phyloP scores from a whole-genome alignment of 1,284 basidiomycete genomes.

The Ustilago nuda region DNA sequence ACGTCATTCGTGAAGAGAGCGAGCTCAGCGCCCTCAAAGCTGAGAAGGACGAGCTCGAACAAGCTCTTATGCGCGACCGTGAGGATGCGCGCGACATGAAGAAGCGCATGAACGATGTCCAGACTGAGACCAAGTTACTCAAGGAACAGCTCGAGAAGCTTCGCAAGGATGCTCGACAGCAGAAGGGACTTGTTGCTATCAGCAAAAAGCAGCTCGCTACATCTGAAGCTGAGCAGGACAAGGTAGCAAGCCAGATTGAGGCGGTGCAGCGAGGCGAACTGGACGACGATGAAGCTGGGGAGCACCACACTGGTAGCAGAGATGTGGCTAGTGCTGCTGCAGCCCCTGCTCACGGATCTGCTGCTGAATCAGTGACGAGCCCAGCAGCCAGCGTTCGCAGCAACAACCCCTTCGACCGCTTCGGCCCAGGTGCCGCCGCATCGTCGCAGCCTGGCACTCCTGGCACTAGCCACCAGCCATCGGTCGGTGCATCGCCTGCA shows the following conservation, averaged over 20 bases:
- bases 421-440: slow-evolving; percentile 66
- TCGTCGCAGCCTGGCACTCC: slow-evolving; percentile 30
- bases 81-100: slow-evolving; percentile 91
- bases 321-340: slow-evolving; percentile 23
- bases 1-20: slow-evolving; percentile 90
- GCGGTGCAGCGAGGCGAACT: slow-evolving; percentile 71
- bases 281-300: slow-evolving; percentile 69
- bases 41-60: slow-evolving; percentile 93
- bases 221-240: slow-evolving; percentile 82
- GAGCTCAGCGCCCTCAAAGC: slow-evolving; percentile 88
- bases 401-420: slow-evolving; percentile 92
- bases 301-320: slow-evolving; percentile 22
- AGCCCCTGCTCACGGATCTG: slow-evolving; percentile 32
- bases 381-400: slow-evolving; percentile 75
- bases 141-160: slow-evolving; percentile 86
- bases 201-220: slow-evolving; percentile 91
- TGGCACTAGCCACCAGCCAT: slow-evolving; percentile 14
- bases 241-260: slow-evolving; percentile 76
- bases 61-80: slow-evolving; percentile 87
- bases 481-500: slow-evolving; percentile 54
- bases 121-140: slow-evolving; percentile 78
- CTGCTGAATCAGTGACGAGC: slow-evolving; percentile 44
- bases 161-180: slow-evolving; percentile 93
- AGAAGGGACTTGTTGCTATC: slow-evolving; percentile 93
- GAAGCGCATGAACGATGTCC: slow-evolving; percentile 82